Base-by-base conservation (phyloP, 2,329 filamentous ascomycete species). In the Cryoendolithus antarcticus region DNA sequence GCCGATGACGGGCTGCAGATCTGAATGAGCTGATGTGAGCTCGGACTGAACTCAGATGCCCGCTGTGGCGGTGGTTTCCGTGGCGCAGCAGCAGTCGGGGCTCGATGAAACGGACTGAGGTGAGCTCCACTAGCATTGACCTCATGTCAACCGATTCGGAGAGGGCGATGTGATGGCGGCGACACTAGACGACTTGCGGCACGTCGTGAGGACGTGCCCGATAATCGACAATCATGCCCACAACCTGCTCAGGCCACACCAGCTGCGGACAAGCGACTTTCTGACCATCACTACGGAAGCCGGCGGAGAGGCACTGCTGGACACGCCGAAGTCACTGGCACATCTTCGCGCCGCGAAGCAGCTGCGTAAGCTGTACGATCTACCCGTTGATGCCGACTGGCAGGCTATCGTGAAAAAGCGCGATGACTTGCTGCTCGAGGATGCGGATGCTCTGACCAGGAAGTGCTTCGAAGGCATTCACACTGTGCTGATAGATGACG, bases 401-500 rank as follows among this genome's bases (percentile, higher is more conserved):
- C 58, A 67, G 3, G 67, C 70, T 4, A 64, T 79, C 24, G 61
- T 71, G 37, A 57, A 61, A 29, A 68, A 69, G 39, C 62, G 71
- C 37, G 51, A 62, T 21, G 62, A 66, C 44, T 64, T 64, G 53
- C 57, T 74, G 6, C 54, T 64, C 19, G 58, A 61, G 12, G 47
- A 65, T 58, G 30, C 68, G 50, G 64, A 75, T 4, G 69, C 60
- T 2, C 76, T 86, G 66, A 66, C 74, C 8, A 66, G 63, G 33
- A 68, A 66, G 45, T 91, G 83, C 49, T 68, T 93, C 4, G 60
- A 73, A 9, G 83, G 83, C 1, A 82, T 84, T 21, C 77, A 88
- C 55, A 75, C 73, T 1, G 66, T 89, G 8, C 66, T 93, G 1
- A 70, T 93, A n/a, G 85, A 91, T 48, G 84, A 91, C 58, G 80